Conservation (phyloP, 2,329 filamentous ascomycete genomes). For the Hortaea werneckii region DNA sequence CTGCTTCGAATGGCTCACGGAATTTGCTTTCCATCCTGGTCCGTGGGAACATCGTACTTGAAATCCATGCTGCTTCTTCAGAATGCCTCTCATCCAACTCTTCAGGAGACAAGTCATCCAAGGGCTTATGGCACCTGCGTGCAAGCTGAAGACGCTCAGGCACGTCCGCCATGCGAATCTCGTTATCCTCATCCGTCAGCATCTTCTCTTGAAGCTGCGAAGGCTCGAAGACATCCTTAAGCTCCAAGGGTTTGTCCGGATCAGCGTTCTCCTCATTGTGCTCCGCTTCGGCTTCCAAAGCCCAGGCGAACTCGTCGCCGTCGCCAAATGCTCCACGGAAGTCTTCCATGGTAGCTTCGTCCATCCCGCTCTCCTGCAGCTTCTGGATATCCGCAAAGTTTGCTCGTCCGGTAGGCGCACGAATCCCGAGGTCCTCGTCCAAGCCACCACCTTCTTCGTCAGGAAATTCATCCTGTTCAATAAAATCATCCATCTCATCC, state of each 20-base stretch:
- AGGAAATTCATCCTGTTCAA: constrained; percentile 87
- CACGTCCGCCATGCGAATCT: constrained; percentile 77
- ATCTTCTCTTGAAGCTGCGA: constrained; percentile 90
- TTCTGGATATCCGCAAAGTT: constrained; percentile 63
- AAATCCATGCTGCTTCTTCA: constrained; percentile 88
- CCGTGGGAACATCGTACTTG: constrained; percentile 78
- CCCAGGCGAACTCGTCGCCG: constrained; percentile 92
- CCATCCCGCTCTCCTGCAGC: constrained; percentile 54
- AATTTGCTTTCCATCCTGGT: constrained; percentile 62
- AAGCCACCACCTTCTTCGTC: constrained; percentile 70
- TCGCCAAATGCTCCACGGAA: constrained; percentile 95
- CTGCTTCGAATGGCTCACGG: constrained; percentile 72
- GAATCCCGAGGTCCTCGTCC: constrained; percentile 80
- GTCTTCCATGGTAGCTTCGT: constrained; percentile 87
- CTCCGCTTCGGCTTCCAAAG: constrained; percentile 76
- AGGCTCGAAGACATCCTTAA: constrained; percentile 97
- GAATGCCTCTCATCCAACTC: constrained; percentile 53
- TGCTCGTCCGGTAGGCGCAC: constrained; percentile 58
- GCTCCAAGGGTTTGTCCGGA: constrained; percentile 74
- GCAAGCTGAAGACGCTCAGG: constrained; percentile 92
- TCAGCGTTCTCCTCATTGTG: constrained; percentile 66
- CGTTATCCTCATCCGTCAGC: constrained; percentile 89
- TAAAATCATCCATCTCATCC: constrained; percentile 86
- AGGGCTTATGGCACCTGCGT: constrained; percentile 72
- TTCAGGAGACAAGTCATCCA: constrained; percentile 64